A percentile compares a stretch with the other conserved stretches of the same genome.
phyloP scores from a whole-genome alignment of 768 basidiomycete species.

The Russula sp. region DNA sequence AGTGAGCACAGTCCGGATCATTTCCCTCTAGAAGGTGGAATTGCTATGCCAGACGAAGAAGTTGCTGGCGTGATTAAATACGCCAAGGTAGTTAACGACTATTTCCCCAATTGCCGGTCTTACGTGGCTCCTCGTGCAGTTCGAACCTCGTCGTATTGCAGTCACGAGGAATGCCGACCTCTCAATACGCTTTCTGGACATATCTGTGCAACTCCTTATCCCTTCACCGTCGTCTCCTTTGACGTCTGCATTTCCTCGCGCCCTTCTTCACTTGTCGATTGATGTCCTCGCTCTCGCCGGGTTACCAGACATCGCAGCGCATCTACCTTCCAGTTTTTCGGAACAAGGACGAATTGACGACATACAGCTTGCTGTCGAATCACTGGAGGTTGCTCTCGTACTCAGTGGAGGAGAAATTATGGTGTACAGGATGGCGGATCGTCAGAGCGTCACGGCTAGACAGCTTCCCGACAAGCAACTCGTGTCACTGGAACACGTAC shows the following conservation, averaged over 20 bases:
- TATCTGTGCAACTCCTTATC: constrained; percentile 61
- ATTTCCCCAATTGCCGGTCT: neutral
- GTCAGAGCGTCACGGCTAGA: constrained; percentile 22
- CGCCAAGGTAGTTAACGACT: constrained; percentile 43
- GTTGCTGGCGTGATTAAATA: constrained; percentile 44
- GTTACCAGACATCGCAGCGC: constrained; percentile 28
- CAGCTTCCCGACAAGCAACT: constrained; percentile 43
- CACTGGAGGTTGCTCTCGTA: constrained; percentile 51
- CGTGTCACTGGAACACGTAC: constrained; percentile 46
- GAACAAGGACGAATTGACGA: constrained; percentile 37
- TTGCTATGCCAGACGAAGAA: constrained; percentile 49
- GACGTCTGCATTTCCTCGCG: constrained; percentile 57
- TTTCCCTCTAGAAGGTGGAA: constrained; percentile 42
- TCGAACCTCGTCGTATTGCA: constrained; percentile 58
- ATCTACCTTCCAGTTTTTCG: constrained; percentile 23
- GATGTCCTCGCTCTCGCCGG: constrained; percentile 31
- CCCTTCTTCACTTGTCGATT: constrained; percentile 56
- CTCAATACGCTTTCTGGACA: constrained; percentile 65
- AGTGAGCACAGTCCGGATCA: constrained; percentile 25
- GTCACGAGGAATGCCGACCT: constrained; percentile 59
- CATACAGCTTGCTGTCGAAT: constrained; percentile 47
- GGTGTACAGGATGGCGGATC: constrained; percentile 38
- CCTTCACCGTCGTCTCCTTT: constrained; percentile 44
- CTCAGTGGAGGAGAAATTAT: constrained; percentile 53
- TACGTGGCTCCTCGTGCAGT: constrained; percentile 32